Percentiles rank a stretch among this genome's conserved stretches.
Conservation (phyloP, 441 rosid species). For the Erysimum pusillum region DNA sequence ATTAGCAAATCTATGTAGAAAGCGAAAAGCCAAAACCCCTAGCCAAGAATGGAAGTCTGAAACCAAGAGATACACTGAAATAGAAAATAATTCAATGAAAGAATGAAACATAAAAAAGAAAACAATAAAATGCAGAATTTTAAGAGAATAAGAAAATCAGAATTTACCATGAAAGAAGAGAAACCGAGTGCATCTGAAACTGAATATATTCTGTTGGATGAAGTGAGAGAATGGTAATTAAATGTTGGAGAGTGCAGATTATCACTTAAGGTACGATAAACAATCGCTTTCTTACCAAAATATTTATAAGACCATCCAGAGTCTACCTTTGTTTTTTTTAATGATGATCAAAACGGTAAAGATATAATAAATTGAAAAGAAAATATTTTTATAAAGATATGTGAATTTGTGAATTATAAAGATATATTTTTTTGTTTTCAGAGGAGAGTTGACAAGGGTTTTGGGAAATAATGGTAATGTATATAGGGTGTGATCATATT, state of each 20-base stretch:
- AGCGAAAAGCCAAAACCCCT: background rate
- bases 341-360: no score
- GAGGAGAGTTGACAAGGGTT: no score
- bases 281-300: slow-evolving; percentile 19
- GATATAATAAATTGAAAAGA: no score
- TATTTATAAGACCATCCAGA: no score
- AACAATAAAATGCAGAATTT: background rate
- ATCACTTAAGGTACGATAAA: background rate
- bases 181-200: slow-evolving; percentile 2
- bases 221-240: background rate
- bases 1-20: no score
- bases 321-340: no score
- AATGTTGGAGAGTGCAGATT: background rate
- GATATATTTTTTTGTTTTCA: no score
- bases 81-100: background rate
- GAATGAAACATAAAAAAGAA: background rate
- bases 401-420: no score
- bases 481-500: no score
- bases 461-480: no score
- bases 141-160: background rate
- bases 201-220: background rate
- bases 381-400: no score
- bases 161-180: slow-evolving; percentile 25
- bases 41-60: background rate
- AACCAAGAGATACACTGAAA: background rate